Evolutionary conservation across 208 protist species (phyloP), one percentile per base, ranked within the genome.

Genomic region (Giardia duodenalis): DNA sequence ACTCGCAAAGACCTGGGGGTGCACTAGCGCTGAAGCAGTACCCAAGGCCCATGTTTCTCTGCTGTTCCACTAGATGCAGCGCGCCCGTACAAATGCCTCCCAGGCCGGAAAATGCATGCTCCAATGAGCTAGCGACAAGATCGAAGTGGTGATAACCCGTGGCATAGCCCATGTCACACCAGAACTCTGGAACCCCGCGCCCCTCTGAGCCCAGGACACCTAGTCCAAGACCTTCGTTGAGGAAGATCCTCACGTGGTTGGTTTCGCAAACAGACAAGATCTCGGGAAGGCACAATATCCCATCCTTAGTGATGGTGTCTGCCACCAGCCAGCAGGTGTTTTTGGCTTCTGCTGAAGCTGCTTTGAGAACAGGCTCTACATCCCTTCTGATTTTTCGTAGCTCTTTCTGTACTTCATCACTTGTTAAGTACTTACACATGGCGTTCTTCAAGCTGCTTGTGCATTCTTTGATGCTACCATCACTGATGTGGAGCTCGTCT

Each of bases 1-100:
- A 10, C 57, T 76, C 57, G 57, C 57, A 76, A 76, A 89, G 86
- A 4, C 22, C 86, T 10, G 86, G 86, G 22, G 86, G 86, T 10
- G 86, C 86, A 19, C 39, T 46, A 42, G 86, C 86, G 44, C 86
- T 89, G 86, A 89, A 89, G 86, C 86, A 89, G 44, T 89, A 89
- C 39, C 86, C 86, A 44, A 89, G 86, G 44, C 86, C 86, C 22
- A 4, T 4, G 86, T 89, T 46, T 3, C 86, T 4, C 86, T 89
- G 86, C 4, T 89, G 4, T 42, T 89, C 86, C 39, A 89, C 44
- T 4, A 89, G 86, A 76, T 76, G 57, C 57, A 76, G 10, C 57
- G 57, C 57, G 10, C 57, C 57, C 57, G 57, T 39, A 30, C 57
- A 76, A 30, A 76, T 30, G 10, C 57, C 57, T 39, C 57, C 57